Conservation (phyloP, 257 asterid species). For the Nicotiana obtusifolia region DNA sequence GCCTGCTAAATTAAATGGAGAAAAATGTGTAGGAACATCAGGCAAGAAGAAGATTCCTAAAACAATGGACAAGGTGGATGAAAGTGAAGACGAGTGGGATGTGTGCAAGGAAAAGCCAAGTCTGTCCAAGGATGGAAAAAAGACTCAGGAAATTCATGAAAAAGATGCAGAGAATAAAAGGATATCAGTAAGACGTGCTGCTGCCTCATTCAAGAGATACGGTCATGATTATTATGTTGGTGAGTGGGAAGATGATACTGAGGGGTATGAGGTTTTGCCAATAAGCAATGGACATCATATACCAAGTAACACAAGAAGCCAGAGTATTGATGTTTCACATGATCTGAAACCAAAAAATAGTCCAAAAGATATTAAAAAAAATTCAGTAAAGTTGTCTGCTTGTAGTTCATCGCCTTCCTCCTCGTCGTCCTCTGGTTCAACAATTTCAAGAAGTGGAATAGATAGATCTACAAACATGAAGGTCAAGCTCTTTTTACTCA, state of each 20-base stretch:
- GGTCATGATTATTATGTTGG: constrained; percentile 26
- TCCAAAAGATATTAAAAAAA: constrained; percentile 14
- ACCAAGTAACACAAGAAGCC: constrained; percentile 2
- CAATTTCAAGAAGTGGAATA: constrained; percentile 25
- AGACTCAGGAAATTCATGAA: constrained; percentile 20
- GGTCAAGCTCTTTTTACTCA: constrained; percentile 28
- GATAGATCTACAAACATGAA: constrained; percentile 29
- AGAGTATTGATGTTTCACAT: constrained; percentile 8
- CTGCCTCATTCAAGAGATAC: constrained; percentile 34
- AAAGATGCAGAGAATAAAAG: constrained; percentile 23
- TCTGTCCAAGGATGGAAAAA: constrained; percentile 10
- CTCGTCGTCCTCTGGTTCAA: constrained; percentile 33
- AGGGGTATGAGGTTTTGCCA: constrained; percentile 42
- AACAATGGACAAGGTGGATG: constrained; percentile 18
- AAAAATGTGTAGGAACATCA: constrained; percentile 7
- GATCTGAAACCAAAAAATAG: constrained; percentile 14
- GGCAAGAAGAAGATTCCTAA: constrained; percentile 1
- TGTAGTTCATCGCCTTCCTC: constrained; percentile 30
- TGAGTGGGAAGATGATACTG: constrained; percentile 52
- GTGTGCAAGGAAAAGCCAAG: constrained; percentile 32
- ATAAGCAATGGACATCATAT: constrained; percentile 12
- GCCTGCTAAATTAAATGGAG: constrained; percentile 6
- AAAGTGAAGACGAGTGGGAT: constrained; percentile 46
- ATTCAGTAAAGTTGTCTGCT: constrained; percentile 18
- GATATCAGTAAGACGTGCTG: constrained; percentile 31